These are phyloP conservation scores for Cryphonectria nitschkei DNA, from an alignment of 2,329 filamentous ascomycete species.

Conservation along the genomic window DNA sequence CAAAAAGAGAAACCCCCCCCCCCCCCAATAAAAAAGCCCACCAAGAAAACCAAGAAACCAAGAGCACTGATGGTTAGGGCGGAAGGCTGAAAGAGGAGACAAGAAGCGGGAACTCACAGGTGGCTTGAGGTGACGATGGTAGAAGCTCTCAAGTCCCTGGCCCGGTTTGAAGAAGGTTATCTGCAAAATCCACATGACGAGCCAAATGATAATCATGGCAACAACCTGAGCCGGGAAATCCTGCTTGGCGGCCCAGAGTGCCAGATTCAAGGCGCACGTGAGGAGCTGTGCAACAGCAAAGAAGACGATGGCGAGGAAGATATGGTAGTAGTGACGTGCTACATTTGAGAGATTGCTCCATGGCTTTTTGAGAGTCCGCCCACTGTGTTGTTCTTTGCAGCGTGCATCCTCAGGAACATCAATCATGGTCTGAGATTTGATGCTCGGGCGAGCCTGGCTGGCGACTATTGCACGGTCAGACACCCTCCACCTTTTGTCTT, in stretches of 20 bases:
- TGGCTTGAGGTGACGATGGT: slow-evolving; percentile 32
- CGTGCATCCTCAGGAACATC: background rate
- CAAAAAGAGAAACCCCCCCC: too few relatives aligned
- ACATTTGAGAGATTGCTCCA: slow-evolving; percentile 5
- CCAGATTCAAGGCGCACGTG: slow-evolving; percentile 48
- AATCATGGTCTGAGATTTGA: slow-evolving; percentile 16
- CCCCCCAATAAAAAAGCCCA: too few relatives aligned
- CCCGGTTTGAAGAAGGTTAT: slow-evolving; percentile 26
- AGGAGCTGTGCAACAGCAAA: slow-evolving; percentile 49
- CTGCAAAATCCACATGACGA: slow-evolving; percentile 38
- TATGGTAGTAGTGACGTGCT: slow-evolving; percentile 15
- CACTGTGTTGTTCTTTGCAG: background rate
- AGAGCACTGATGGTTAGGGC: too few relatives aligned
- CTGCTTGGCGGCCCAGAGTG: slow-evolving; percentile 39
- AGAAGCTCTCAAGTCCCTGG: slow-evolving; percentile 35
- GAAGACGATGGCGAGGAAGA: slow-evolving; percentile 40
- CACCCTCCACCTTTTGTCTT: background rate
- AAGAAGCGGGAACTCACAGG: slow-evolving; percentile 31
- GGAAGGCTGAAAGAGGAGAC: too few relatives aligned
- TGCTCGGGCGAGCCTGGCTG: background rate
- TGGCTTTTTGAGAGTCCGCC: background rate
- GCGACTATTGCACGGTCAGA: background rate
- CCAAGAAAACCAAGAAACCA: too few relatives aligned
- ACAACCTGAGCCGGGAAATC: slow-evolving; percentile 53
- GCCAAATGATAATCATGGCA: slow-evolving; percentile 49